Conservation (phyloP, 169 alveolate genomes). For the Cryptosporidium ryanae region DNA sequence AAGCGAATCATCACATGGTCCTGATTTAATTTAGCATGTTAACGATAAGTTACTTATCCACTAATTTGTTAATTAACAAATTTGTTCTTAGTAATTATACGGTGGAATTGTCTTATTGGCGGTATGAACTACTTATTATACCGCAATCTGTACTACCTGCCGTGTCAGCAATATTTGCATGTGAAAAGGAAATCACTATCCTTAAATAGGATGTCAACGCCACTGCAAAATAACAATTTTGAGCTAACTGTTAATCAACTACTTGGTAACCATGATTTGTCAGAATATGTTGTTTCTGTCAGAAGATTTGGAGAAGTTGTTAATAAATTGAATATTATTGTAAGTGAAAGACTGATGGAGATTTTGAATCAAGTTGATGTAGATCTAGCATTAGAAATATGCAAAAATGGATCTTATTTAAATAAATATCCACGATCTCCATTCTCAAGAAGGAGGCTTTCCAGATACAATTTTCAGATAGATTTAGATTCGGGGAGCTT, state of each 20-base stretch:
- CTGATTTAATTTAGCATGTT: background rate
- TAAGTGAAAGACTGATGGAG: slow-evolving; percentile 47
- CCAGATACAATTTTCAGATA: slow-evolving; percentile 49
- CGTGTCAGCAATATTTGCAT: slow-evolving; percentile 50
- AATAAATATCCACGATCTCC: slow-evolving; percentile 35
- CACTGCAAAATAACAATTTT: slow-evolving; percentile 41
- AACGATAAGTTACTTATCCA: slow-evolving; percentile 11
- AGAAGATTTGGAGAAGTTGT: slow-evolving; percentile 47
- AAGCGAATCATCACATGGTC: slow-evolving; percentile 54
- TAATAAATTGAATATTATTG: slow-evolving; percentile 52
- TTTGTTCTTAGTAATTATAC: background rate
- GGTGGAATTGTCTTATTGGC: slow-evolving; percentile 37
- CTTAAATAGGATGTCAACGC: slow-evolving; percentile 16
- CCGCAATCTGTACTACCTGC: slow-evolving; percentile 73
- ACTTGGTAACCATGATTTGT: slow-evolving; percentile 69
- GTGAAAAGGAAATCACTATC: background rate
- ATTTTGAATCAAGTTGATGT: slow-evolving; percentile 46
- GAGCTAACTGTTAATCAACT: slow-evolving; percentile 41
- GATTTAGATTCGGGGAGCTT: slow-evolving; percentile 69
- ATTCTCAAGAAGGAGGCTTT: slow-evolving; percentile 10
- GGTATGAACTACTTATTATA: background rate
- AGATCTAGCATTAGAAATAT: slow-evolving; percentile 63
- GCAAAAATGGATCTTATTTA: slow-evolving; percentile 62
- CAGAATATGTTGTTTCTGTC: slow-evolving; percentile 54
- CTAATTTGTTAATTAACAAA: background rate